Evolutionary conservation across 2,329 filamentous ascomycete species (phyloP).

Genomic region (Bipolaris victoriae): DNA sequence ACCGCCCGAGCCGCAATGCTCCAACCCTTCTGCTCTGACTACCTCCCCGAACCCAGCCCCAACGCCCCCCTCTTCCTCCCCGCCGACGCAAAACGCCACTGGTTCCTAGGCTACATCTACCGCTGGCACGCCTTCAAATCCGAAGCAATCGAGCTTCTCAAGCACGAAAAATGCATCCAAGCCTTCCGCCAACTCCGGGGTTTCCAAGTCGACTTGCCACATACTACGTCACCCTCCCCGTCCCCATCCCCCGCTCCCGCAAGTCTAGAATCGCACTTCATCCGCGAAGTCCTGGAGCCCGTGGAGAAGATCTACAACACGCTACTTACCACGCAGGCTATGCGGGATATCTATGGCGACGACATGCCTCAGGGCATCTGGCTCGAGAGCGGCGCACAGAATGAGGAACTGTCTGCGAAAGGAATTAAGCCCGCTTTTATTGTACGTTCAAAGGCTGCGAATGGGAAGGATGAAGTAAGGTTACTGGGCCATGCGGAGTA

Average conservation of each 20-base stretch:
- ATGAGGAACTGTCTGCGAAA: not conserved
- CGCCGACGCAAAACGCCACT: conserved; percentile 12
- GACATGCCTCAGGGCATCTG: conserved; percentile 1
- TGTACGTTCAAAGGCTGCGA: conserved; percentile 9
- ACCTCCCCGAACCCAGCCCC: not conserved
- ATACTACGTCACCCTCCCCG: not conserved
- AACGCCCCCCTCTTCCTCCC: conserved; percentile 16
- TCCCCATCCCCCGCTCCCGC: not conserved
- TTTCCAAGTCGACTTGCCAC: conserved; percentile 4
- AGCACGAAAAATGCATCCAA: not conserved
- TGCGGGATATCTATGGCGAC: not conserved
- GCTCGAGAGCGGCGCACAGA: conserved; percentile 5
- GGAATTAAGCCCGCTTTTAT: conserved; percentile 17
- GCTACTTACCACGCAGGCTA: conserved; percentile 5
- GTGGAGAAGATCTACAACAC: conserved; percentile 10
- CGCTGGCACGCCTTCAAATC: conserved; percentile 18
- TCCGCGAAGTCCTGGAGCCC: conserved; percentile 13
- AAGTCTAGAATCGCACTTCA: conserved; percentile 13
- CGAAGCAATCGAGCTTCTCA: conserved; percentile 8
- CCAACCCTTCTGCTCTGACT: not conserved
- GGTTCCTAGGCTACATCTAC: conserved; percentile 26
- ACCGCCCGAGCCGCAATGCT: conserved; percentile 1
- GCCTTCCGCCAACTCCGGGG: conserved; percentile 15
- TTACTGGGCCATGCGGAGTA: conserved; percentile 30
- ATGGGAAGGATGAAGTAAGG: conserved; percentile 6